A percentile compares a stretch with the other conserved stretches of the same genome.
Conservation (phyloP, 352 stramenopile species). For the Phytophthora fragariae region DNA sequence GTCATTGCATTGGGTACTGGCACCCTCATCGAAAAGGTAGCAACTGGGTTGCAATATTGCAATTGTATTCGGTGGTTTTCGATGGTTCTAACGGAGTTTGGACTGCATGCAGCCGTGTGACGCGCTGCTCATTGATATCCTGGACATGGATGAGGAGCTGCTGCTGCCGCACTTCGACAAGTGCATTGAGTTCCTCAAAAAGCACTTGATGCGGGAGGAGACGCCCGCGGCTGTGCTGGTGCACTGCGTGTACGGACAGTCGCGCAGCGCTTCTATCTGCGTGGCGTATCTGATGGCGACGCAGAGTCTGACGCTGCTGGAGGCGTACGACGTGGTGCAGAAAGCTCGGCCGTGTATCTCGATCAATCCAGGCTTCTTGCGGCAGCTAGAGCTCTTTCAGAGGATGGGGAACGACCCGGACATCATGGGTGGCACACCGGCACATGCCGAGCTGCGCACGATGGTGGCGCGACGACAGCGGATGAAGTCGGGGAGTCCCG, state of each 20-base stretch:
- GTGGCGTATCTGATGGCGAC: conserved; percentile 80
- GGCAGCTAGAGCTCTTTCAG: conserved; percentile 74
- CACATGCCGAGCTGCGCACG: conserved; percentile 73
- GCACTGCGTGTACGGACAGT: conserved; percentile 86
- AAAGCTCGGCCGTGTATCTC: conserved; percentile 73
- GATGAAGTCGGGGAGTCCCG: conserved; percentile 32
- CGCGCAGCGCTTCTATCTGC: conserved; percentile 73
- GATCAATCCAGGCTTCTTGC: conserved; percentile 81
- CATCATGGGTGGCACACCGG: conserved; percentile 49
- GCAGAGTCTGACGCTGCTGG: conserved; percentile 43
- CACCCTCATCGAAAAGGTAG: conserved; percentile 55
- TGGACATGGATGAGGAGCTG: conserved; percentile 83
- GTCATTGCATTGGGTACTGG: conserved; percentile 73
- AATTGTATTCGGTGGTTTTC: background rate
- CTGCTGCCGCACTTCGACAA: conserved; percentile 67
- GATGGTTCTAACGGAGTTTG: background rate
- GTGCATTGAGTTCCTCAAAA: conserved; percentile 56
- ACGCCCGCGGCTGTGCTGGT: conserved; percentile 51
- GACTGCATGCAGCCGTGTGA: conserved; percentile 35
- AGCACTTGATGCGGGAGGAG: conserved; percentile 15
- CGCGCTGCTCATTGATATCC: conserved; percentile 64
- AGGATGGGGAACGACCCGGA: conserved; percentile 59
- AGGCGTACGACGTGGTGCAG: conserved; percentile 69
- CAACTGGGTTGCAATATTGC: background rate
- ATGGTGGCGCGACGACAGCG: conserved; percentile 52